phyloP scores from a whole-genome alignment of 495 filamentous ascomycete species.

The Astrothelium subdiscretum region DNA sequence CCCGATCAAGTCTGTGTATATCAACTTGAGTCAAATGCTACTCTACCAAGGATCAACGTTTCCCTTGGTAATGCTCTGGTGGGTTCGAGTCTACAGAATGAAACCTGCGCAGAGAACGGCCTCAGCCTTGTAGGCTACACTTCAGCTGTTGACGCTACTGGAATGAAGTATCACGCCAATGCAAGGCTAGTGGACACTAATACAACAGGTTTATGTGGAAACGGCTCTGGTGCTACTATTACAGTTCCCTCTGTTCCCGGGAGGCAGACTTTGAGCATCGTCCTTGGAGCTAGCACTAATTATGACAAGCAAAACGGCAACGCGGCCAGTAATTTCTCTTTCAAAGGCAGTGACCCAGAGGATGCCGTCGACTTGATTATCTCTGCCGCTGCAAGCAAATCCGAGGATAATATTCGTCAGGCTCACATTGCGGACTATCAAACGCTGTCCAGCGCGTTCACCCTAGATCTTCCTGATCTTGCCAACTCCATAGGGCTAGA shows the following conservation, averaged over 20 bases:
- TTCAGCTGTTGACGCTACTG: slow-evolving; percentile 16
- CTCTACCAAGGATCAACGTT: slow-evolving; percentile 28
- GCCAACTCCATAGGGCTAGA: slow-evolving; percentile 25
- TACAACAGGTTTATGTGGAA: slow-evolving; percentile 8
- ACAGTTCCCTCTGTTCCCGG: slow-evolving; percentile 13
- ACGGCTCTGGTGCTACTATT: slow-evolving; percentile 13
- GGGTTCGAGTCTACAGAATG: slow-evolving; percentile 13
- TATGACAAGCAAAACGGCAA: slow-evolving; percentile 36
- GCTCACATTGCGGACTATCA: slow-evolving; percentile 34
- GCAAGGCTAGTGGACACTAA: slow-evolving; percentile 14
- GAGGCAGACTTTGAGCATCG: slow-evolving; percentile 17
- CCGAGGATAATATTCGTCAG: slow-evolving; percentile 21
- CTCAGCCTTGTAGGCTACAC: slow-evolving; percentile 24
- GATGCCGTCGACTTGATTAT: slow-evolving; percentile 24
- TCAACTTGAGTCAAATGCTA: slow-evolving; percentile 22
- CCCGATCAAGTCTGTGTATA: slow-evolving; percentile 40
- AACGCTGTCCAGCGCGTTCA: slow-evolving; percentile 26
- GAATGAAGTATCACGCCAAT: slow-evolving; percentile 30
- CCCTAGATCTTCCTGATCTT: slow-evolving; percentile 32
- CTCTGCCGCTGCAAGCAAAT: slow-evolving; percentile 21
- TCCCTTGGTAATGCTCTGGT: slow-evolving; percentile 24
- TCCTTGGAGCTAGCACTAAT: slow-evolving; percentile 35
- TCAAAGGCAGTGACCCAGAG: slow-evolving; percentile 34
- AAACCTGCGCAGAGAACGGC: slow-evolving; percentile 20
- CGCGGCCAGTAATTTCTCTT: slow-evolving; percentile 31